Base-by-base conservation (phyloP, 495 filamentous ascomycete genomes). In the Aspergillus sparsus region DNA sequence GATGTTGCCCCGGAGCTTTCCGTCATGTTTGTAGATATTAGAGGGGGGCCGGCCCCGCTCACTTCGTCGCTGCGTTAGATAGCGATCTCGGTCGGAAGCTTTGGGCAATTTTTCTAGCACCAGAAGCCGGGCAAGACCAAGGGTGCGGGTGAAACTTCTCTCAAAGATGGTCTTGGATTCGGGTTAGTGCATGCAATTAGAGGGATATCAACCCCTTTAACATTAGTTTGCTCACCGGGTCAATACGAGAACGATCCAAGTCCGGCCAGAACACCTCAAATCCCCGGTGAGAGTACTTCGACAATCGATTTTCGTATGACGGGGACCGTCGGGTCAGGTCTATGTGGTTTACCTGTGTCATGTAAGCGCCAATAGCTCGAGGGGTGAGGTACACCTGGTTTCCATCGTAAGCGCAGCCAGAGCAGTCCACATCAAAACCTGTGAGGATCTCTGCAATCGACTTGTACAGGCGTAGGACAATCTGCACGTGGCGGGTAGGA, bases 231-330 rank as follows among this genome's bases (percentile, higher is more conserved):
- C 66, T 62, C 60, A 78, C 75, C 8, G 90, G 90, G 64, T 95
- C 90, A 49, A 95, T 78, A 9, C 81, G 82, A 4, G 83, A 81
- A 18, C 90, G 83, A 55, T 93, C 88, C 21, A 95, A 77, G 27
- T 83, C 76, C 0, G 84, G 76, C 85, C 88, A 93, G 68, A 88
- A 89, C 4, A 93, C 82, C 67, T 95, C 90, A 56, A 95, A 95
- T 3, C 89, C 88, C 11, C 90, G 78, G 67, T 87, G 90, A 21
- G 86, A 88, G 71, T 93, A 95, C 69, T 95, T 95, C 5, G 89
- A 90, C n/a, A 95, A 79, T 8, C 90, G 87, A 61, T 88, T 93
- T 65, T 95, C 90, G 66, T 93, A 95, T 0, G 89, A 92, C 0
- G 90, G 90, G 10, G 89, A 92, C 12, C 90, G 85, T 5, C 90